Percentiles rank a stretch among this genome's conserved stretches.
Evolutionary conservation across 768 basidiomycete species (phyloP).

Genomic region (Tephrocybe sp.): DNA sequence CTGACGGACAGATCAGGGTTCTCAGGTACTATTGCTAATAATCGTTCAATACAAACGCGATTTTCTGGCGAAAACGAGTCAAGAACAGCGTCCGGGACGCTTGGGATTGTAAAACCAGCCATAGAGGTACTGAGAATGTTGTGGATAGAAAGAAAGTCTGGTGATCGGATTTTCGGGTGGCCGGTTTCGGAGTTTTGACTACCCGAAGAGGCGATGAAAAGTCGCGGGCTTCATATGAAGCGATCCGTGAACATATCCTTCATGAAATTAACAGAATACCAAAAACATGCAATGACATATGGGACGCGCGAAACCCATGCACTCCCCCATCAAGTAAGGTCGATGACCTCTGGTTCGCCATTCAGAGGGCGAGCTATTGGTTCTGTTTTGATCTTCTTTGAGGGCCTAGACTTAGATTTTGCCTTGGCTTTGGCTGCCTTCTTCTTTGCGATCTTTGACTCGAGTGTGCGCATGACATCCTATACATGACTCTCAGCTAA

Average conservation of each 20-base stretch:
- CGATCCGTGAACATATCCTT: neutral
- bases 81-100: constrained; percentile 20
- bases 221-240: too few relatives aligned
- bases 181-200: neutral
- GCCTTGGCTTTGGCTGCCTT: neutral
- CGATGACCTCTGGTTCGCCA: neutral
- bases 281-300: too few relatives aligned
- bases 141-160: neutral
- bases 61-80: constrained; percentile 27
- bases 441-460: neutral
- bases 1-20: constrained; percentile 55
- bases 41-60: constrained; percentile 38
- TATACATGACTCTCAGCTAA: neutral
- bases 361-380: neutral
- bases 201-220: too few relatives aligned
- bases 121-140: neutral
- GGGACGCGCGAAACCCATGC: too few relatives aligned
- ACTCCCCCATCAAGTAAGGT: neutral
- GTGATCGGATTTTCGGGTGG: constrained; percentile 1
- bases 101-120: constrained; percentile 7
- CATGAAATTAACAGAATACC: neutral
- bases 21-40: constrained; percentile 32
- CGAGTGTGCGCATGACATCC: neutral
- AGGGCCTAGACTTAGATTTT: neutral
- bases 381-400: neutral